Conservation (phyloP, 2,329 filamentous ascomycete genomes). For the Venturia pyrina region DNA sequence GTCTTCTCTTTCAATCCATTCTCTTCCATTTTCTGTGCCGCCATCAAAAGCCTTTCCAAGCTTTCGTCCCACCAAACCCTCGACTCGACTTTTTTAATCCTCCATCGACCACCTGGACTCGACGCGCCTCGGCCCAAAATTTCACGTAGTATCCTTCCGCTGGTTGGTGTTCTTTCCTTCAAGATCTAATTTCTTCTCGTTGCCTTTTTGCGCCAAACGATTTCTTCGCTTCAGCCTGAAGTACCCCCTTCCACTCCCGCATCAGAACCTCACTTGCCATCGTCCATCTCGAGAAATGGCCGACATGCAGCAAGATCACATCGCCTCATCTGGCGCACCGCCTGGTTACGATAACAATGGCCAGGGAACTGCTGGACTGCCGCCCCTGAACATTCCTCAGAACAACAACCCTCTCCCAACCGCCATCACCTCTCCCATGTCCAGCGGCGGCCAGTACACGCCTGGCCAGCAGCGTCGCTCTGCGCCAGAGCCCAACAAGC, state of each 20-base stretch:
- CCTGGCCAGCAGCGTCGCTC: slow-evolving; percentile 65
- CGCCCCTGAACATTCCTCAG: slow-evolving; percentile 77
- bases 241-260: slow-evolving; percentile 38
- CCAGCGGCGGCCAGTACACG: slow-evolving; percentile 36
- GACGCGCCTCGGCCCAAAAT: not conserved
- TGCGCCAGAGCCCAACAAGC: slow-evolving; percentile 96
- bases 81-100: slow-evolving; percentile 4
- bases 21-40: slow-evolving; percentile 10
- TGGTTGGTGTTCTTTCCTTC: not conserved
- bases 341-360: slow-evolving; percentile 71
- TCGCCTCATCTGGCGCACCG: slow-evolving; percentile 49
- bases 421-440: slow-evolving; percentile 81
- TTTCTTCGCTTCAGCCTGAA: slow-evolving; percentile 2
- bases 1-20: slow-evolving; percentile 4
- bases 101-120: slow-evolving; percentile 3
- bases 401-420: slow-evolving; percentile 95
- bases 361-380: slow-evolving; percentile 70
- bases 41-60: not conserved
- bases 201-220: slow-evolving; percentile 2
- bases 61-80: slow-evolving; percentile 1
- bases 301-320: slow-evolving; percentile 2
- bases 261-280: slow-evolving; percentile 56
- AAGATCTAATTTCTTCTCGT: not conserved
- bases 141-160: not conserved
- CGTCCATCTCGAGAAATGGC: slow-evolving; percentile 25